Evolutionary conservation across 768 basidiomycete species (phyloP).

Genomic region (Tylopilus rubrobrunneus): DNA sequence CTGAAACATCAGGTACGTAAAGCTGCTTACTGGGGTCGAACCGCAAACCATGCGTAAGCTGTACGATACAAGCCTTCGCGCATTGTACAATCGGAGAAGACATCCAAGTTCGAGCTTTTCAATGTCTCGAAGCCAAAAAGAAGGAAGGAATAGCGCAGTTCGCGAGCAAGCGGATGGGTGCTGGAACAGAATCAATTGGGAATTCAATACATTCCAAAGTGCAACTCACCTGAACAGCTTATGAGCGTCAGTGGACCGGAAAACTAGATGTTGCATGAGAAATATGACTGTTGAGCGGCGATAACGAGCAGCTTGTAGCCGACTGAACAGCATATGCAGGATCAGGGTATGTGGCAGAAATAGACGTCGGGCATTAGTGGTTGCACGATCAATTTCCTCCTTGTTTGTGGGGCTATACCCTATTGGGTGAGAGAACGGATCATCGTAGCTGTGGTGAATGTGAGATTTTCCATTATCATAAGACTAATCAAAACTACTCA

Average conservation of each 20-base stretch:
- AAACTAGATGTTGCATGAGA: slow-evolving; percentile 77
- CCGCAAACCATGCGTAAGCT: slow-evolving; percentile 91
- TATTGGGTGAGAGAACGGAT: slow-evolving; percentile 84
- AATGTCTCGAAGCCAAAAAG: slow-evolving; percentile 91
- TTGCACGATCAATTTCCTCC: slow-evolving; percentile 70
- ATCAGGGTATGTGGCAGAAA: slow-evolving; percentile 82
- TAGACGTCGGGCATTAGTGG: slow-evolving; percentile 64
- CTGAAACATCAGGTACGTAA: background rate
- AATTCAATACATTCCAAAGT: background rate
- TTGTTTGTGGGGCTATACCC: slow-evolving; percentile 90
- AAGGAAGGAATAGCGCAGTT: slow-evolving; percentile 85
- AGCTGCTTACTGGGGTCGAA: slow-evolving; percentile 77
- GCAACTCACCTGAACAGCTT: slow-evolving; percentile 65
- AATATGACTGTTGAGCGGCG: slow-evolving; percentile 79
- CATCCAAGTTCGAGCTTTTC: slow-evolving; percentile 82
- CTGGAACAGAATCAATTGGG: slow-evolving; percentile 37
- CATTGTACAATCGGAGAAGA: slow-evolving; percentile 70
- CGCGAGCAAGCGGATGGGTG: slow-evolving; percentile 87
- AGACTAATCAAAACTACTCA: slow-evolving; percentile 37
- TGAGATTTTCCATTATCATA: slow-evolving; percentile 6
- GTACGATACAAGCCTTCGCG: slow-evolving; percentile 73
- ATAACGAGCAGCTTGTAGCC: slow-evolving; percentile 92
- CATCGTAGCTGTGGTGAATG: slow-evolving; percentile 58
- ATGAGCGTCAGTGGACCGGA: slow-evolving; percentile 72
- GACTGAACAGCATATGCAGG: slow-evolving; percentile 84